Base-by-base conservation (phyloP, 2,329 filamentous ascomycete genomes). In the Domatiomyces globalis region DNA sequence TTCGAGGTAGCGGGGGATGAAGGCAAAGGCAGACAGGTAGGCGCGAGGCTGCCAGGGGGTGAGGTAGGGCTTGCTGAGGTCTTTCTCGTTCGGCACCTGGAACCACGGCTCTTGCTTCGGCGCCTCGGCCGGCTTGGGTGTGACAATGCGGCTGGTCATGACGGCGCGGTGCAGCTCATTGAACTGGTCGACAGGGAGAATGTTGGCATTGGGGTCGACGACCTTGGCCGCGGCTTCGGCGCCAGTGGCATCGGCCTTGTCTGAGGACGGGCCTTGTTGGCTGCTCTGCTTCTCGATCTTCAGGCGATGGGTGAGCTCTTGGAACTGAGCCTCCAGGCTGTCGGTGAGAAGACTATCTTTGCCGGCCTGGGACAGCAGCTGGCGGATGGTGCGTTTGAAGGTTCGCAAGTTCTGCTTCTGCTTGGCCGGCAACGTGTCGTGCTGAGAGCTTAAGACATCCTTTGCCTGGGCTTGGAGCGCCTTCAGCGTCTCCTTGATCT, bases 1-100 rank as follows among this genome's bases (percentile, higher is more conserved):
- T 71, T 98, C 94, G 54, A 98, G 79, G 68, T 96, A 98, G 50
- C 85, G 76, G 9, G 92, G 92, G 60, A 98, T 88, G 69, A 95
- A 95, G 20, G 89, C 88, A 69, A 98, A 98, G 0, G 89, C 82
- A 49, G 79, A 76, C 85, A 98, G 94, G 69, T 79, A 96, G 49
- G 84, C 77, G 51, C 88, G 78, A 10, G 92, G 92, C 58, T 77
- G 72, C 92, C 92, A 98, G 10, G 92, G 92, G 1, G 89, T 95
- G 4, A 78, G 78, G 66, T 98, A 98, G 2, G 92, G 87, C 70
- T 94, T 94, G 52, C 68, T 71, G 22, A 70, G 67, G 67, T 95
- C 87, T 54, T 83, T 69, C 0, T 87, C 84, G 69, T 95, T 94
- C 33, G 33, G 10, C 33, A 39, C 33, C 33, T 39, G 33, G 33